Conservation (phyloP, 2,329 filamentous ascomycete genomes). For the Stromatinia cepivora region DNA sequence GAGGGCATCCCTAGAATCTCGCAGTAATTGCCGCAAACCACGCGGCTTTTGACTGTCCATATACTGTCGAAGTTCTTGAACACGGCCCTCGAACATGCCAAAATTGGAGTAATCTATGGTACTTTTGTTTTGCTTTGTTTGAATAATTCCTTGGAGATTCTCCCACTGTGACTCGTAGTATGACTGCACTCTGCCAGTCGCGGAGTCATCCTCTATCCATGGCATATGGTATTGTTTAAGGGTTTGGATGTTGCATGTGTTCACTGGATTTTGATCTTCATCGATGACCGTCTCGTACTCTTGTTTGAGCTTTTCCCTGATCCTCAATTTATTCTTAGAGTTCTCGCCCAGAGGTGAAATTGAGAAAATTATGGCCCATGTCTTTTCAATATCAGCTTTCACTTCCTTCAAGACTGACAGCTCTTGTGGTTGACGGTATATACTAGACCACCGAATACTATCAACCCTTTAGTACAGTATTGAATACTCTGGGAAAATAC, state of each 20-base stretch:
- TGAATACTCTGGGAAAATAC: not conserved
- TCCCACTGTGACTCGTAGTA: constrained; percentile 1
- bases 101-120: not conserved
- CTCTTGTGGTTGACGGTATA: not conserved
- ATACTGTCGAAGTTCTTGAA: not conserved
- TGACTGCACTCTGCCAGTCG: not conserved
- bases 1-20: constrained; percentile 4
- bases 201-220: constrained; percentile 2
- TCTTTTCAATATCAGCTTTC: constrained; percentile 10
- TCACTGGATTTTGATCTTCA: too few species aligned
- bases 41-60: not conserved
- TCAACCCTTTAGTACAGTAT: not conserved
- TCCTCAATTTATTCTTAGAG: not conserved
- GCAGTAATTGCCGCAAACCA: not conserved
- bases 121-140: constrained; percentile 3
- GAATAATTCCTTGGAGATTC: not conserved
- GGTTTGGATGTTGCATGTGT: not conserved
- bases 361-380: not conserved
- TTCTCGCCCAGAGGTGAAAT: not conserved
- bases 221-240: constrained; percentile 11
- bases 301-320: constrained; percentile 9
- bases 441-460: not conserved
- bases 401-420: constrained; percentile 1
- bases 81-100: constrained; percentile 2
- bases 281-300: not conserved